A percentile compares a stretch with the other conserved stretches of the same genome.
These are phyloP conservation scores for Backusella psychrophila DNA, from an alignment of 192 early-diverging fungal genomes.

Conservation along the genomic window DNA sequence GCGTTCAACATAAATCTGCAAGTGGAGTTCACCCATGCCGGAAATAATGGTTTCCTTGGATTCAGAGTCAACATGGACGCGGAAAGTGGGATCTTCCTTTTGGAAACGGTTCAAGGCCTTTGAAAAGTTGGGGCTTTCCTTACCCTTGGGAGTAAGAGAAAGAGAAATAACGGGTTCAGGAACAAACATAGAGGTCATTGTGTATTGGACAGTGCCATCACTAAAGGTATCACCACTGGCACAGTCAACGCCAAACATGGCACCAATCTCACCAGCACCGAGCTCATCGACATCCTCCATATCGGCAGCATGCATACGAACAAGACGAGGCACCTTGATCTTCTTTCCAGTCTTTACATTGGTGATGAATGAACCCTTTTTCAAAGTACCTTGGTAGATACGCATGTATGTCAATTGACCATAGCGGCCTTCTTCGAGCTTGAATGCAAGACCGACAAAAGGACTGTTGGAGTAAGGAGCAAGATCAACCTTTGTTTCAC, in stretches of 20 bases:
- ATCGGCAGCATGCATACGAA: slow-evolving; percentile 98
- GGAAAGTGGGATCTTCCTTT: slow-evolving; percentile 84
- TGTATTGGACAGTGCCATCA: slow-evolving; percentile 74
- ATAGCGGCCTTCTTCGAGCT: slow-evolving; percentile 91
- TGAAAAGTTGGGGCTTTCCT: slow-evolving; percentile 72
- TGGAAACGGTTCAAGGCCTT: slow-evolving; percentile 79
- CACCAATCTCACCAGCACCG: slow-evolving; percentile 95
- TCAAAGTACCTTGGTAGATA: slow-evolving; percentile 91
- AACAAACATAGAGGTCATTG: slow-evolving; percentile 97
- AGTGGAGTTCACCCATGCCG: slow-evolving; percentile 87
- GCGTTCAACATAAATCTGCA: slow-evolving; percentile 95
- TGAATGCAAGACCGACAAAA: slow-evolving; percentile 86
- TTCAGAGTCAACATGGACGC: slow-evolving; percentile 74
- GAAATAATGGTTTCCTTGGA: slow-evolving; percentile 88
- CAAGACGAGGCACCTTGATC: slow-evolving; percentile 93
- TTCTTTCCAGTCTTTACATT: slow-evolving; percentile 90
- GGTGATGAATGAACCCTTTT: slow-evolving; percentile 83
- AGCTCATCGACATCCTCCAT: slow-evolving; percentile 96
- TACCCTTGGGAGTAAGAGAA: slow-evolving; percentile 87
- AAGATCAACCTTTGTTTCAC: slow-evolving; percentile 59
- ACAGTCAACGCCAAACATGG: slow-evolving; percentile 97
- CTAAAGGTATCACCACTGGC: slow-evolving; percentile 97
- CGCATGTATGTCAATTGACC: slow-evolving; percentile 97
- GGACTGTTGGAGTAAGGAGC: slow-evolving; percentile 65
- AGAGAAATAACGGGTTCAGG: slow-evolving; percentile 97